A percentile compares a stretch with the other conserved stretches of the same genome.
These are phyloP conservation scores for Neurospora sp. DNA, from an alignment of 495 filamentous ascomycete genomes.

Conservation along the genomic window DNA sequence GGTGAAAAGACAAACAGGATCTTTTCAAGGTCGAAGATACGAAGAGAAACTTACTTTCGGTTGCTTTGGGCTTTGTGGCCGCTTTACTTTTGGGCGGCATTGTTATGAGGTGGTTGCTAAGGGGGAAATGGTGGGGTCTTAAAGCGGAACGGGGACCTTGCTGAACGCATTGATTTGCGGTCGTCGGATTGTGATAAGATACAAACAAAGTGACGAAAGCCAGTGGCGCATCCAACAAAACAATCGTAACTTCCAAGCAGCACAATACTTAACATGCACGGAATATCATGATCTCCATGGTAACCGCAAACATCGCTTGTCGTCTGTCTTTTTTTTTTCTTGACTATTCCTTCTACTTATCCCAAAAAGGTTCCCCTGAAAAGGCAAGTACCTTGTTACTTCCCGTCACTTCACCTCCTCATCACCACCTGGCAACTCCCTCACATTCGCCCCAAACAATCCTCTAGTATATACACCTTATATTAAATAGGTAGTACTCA, in stretches of 20 bases:
- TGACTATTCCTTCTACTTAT: background rate
- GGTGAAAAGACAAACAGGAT: background rate
- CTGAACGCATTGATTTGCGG: background rate
- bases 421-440: background rate
- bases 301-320: background rate
- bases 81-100: slow-evolving; percentile 27
- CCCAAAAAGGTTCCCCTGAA: background rate
- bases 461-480: background rate
- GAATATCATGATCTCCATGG: background rate
- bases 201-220: background rate
- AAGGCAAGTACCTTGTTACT: background rate
- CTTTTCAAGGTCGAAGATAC: background rate
- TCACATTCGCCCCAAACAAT: background rate
- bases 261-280: background rate
- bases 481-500: background rate
- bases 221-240: background rate
- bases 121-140: slow-evolving; percentile 1
- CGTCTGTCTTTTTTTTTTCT: background rate
- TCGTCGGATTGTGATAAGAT: background rate
- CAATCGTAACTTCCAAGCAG: background rate
- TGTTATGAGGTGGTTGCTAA: slow-evolving; percentile 9
- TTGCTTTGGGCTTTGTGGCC: slow-evolving; percentile 21
- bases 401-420: background rate
- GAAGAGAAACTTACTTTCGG: slow-evolving; percentile 12
- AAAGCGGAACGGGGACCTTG: background rate